These are phyloP conservation scores for Podospora pseudocomata DNA, from an alignment of 495 filamentous ascomycete genomes.

Conservation along the genomic window DNA sequence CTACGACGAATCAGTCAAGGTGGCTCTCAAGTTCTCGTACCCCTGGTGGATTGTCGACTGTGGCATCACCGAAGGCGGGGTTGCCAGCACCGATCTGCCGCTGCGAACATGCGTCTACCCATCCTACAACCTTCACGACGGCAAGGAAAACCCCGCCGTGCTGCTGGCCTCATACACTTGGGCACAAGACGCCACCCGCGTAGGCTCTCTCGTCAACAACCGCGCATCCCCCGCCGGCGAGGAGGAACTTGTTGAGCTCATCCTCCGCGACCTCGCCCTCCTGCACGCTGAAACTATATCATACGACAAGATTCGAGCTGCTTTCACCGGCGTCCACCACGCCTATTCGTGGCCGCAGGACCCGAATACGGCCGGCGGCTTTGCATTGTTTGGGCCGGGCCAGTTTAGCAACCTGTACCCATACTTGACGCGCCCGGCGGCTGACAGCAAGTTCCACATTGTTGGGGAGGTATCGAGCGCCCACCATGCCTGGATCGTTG, in stretches of 20 bases:
- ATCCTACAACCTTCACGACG: conserved; percentile 34
- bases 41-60: conserved; percentile 31
- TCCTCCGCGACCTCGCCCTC: conserved; percentile 16
- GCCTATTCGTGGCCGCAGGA: conserved; percentile 36
- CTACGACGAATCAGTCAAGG: conserved; percentile 34
- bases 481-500: conserved; percentile 43
- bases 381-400: conserved; percentile 41
- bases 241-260: conserved; percentile 11
- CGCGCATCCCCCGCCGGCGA: conserved; percentile 22
- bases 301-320: conserved; percentile 12
- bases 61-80: conserved; percentile 29
- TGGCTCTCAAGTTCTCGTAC: conserved; percentile 33
- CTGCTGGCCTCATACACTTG: conserved; percentile 45
- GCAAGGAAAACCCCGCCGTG: conserved; percentile 31
- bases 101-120: conserved; percentile 45
- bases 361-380: conserved; percentile 37
- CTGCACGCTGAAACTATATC: conserved; percentile 17
- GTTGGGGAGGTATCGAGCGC: conserved; percentile 39
- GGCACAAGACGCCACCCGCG: conserved; percentile 39
- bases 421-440: conserved; percentile 28
- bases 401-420: conserved; percentile 39
- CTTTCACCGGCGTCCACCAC: conserved; percentile 29
- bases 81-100: conserved; percentile 36
- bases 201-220: conserved; percentile 33
- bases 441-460: conserved; percentile 18